These are phyloP conservation scores for Acer saccharum DNA, from an alignment of 345 rosid species.

Conservation along the genomic window DNA sequence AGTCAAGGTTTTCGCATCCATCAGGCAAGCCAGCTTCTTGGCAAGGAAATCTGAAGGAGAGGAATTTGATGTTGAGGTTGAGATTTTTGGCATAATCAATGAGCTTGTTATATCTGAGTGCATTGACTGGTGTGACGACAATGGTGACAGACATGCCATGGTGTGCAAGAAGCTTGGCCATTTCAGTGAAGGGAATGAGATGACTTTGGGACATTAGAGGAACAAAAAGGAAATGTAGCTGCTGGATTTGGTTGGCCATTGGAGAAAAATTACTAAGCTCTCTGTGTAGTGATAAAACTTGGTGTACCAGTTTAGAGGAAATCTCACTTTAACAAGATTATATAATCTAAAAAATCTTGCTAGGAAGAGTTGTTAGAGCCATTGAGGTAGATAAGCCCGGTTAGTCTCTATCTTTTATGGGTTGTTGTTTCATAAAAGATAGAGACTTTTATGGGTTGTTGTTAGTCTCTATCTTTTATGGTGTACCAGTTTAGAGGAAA, in stretches of 20 bases:
- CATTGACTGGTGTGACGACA: slow-evolving; percentile 32
- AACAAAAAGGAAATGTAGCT: slow-evolving; percentile 31
- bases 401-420: too few relatives aligned
- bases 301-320: too few relatives aligned
- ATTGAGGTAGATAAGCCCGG: too few relatives aligned
- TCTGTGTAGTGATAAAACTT: too few relatives aligned
- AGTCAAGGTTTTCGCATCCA: slow-evolving; percentile 36
- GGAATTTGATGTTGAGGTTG: neutral
- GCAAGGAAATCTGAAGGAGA: slow-evolving; percentile 23
- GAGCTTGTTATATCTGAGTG: slow-evolving; percentile 16
- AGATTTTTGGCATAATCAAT: neutral
- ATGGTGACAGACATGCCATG: slow-evolving; percentile 29
- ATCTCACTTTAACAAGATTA: too few relatives aligned
- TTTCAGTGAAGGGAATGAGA: slow-evolving; percentile 41
- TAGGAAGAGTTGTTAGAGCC: too few relatives aligned
- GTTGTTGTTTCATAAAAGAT: too few relatives aligned
- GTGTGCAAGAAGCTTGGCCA: slow-evolving; percentile 33
- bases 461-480: too few relatives aligned
- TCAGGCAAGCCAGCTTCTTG: slow-evolving; percentile 35
- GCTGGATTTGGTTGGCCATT: slow-evolving; percentile 19
- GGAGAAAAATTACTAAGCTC: neutral
- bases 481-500: too few relatives aligned
- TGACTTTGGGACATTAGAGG: slow-evolving; percentile 48
- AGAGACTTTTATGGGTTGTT: too few relatives aligned
- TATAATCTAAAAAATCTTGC: too few relatives aligned